Percentiles rank a stretch among this genome's conserved stretches.
These are phyloP conservation scores for Lentinula aciculospora DNA, from an alignment of 768 basidiomycete species.

Conservation along the genomic window DNA sequence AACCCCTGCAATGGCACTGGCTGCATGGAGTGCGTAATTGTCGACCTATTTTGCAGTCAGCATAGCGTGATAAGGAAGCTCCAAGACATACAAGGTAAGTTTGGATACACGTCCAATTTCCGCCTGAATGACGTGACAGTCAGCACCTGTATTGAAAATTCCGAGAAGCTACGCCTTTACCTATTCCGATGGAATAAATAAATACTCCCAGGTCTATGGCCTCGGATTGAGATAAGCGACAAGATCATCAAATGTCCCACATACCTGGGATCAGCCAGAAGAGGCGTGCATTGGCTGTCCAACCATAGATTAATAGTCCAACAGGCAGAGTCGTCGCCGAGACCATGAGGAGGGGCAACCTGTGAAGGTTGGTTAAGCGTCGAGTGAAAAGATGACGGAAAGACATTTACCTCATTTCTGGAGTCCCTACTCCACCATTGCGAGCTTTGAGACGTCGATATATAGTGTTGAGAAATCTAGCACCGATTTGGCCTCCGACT, in stretches of 20 bases:
- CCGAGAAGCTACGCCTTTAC: constrained; percentile 30
- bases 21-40: constrained; percentile 73
- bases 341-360: constrained; percentile 36
- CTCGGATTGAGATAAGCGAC: not conserved
- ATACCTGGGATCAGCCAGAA: constrained; percentile 58
- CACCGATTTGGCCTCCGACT: constrained; percentile 35
- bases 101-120: constrained; percentile 42
- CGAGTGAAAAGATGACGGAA: not conserved
- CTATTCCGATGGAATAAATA: constrained; percentile 44
- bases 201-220: constrained; percentile 31
- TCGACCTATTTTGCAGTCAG: constrained; percentile 50
- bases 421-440: constrained; percentile 47
- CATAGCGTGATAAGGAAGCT: not conserved
- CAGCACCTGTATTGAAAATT: constrained; percentile 13
- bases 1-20: constrained; percentile 52
- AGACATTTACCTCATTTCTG: constrained; percentile 40
- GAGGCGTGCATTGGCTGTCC: constrained; percentile 43
- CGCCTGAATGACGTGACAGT: constrained; percentile 16
- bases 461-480: constrained; percentile 38
- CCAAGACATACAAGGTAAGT: constrained; percentile 45
- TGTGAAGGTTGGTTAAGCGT: constrained; percentile 9
- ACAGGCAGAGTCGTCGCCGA: constrained; percentile 48
- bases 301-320: constrained; percentile 59
- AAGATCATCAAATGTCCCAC: not conserved
- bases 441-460: constrained; percentile 39